Evolutionary conservation across 2,329 filamentous ascomycete genomes (phyloP).

Genomic region (Grosmannia penicillata): DNA sequence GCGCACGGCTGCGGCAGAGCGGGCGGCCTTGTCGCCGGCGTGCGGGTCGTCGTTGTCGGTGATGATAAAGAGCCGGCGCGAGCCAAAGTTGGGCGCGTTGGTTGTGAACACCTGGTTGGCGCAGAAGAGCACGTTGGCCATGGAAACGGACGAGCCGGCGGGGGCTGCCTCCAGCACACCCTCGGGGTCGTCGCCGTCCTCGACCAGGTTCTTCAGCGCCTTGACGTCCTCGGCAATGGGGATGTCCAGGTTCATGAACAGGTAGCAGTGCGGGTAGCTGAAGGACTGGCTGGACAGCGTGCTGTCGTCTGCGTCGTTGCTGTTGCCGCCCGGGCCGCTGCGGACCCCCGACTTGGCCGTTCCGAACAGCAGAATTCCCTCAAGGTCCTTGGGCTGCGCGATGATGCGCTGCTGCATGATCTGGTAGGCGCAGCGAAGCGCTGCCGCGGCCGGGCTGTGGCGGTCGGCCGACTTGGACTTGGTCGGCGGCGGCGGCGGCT

Average conservation of each 20-base stretch:
- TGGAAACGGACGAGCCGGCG: conserved; percentile 48
- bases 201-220: conserved; percentile 56
- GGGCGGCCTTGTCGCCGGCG: conserved; percentile 52
- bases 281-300: conserved; percentile 23
- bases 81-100: conserved; percentile 86
- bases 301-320: conserved; percentile 25
- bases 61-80: conserved; percentile 83
- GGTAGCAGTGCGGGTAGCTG: conserved; percentile 81
- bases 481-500: conserved; percentile 46
- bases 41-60: conserved; percentile 90
- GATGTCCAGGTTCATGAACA: conserved; percentile 76
- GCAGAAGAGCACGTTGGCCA: conserved; percentile 85
- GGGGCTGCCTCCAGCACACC: conserved; percentile 52
- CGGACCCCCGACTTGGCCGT: conserved; percentile 74
- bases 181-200: conserved; percentile 59
- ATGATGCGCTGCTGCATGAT: conserved; percentile 98
- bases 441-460: conserved; percentile 67
- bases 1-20: conserved; percentile 65
- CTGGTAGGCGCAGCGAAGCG: conserved; percentile 84
- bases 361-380: conserved; percentile 84
- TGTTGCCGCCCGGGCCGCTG: background rate
- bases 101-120: conserved; percentile 95
- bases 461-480: conserved; percentile 67
- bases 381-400: conserved; percentile 91
- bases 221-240: conserved; percentile 82